Conservation (phyloP, 768 basidiomycete species). For the Lanmaoa pseudosensibilis region DNA sequence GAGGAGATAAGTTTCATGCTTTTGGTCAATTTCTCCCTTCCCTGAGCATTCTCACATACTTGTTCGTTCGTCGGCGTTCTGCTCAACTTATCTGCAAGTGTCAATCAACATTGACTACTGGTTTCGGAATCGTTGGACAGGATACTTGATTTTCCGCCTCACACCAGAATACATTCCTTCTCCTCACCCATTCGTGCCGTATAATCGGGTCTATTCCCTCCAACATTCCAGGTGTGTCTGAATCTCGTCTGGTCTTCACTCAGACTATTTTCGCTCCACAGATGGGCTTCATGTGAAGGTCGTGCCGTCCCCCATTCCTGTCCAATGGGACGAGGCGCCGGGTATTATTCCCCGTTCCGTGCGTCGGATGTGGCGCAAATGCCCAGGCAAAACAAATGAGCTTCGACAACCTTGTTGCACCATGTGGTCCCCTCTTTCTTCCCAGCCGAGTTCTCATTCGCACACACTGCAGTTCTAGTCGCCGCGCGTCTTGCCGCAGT, state of each 20-base stretch:
- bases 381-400: neutral
- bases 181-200: neutral
- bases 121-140: neutral
- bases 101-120: neutral
- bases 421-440: neutral
- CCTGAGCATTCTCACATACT: constrained; percentile 3
- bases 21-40: neutral
- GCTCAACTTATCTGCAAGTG: neutral
- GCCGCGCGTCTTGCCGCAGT: constrained; percentile 8
- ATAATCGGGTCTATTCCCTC: neutral
- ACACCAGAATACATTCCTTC: neutral
- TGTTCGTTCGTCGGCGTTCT: neutral
- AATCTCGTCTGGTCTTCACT: neutral
- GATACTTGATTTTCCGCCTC: neutral
- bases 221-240: neutral
- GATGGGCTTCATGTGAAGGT: neutral
- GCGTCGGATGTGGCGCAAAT: constrained; percentile 16
- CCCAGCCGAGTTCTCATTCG: neutral
- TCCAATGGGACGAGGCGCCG: neutral
- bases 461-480: neutral
- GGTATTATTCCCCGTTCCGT: neutral
- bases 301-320: neutral
- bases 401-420: neutral
- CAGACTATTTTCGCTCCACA: neutral
- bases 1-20: constrained; percentile 2